phyloP scores from a whole-genome alignment of 352 stramenopile genomes.

The Phytophthora fragariae region DNA sequence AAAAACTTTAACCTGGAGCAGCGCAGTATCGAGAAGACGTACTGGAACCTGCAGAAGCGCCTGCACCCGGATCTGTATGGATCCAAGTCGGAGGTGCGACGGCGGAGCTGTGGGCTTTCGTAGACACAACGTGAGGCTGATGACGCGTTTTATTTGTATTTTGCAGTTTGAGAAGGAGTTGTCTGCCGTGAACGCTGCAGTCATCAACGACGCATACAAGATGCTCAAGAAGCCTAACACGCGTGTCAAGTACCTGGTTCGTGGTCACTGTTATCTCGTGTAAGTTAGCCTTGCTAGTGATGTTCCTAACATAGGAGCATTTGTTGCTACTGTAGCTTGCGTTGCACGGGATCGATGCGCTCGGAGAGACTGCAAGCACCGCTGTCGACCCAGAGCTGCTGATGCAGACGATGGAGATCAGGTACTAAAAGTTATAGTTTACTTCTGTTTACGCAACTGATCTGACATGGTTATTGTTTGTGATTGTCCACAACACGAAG shows the following conservation, averaged over 20 bases:
- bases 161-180: conserved; percentile 83
- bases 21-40: conserved; percentile 86
- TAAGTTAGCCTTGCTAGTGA: not conserved
- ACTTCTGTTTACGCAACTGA: not conserved
- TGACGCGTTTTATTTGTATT: not conserved
- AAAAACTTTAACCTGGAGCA: conserved; percentile 85
- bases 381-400: conserved; percentile 76
- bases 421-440: conserved; percentile 38
- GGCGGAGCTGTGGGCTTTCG: not conserved
- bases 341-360: conserved; percentile 83
- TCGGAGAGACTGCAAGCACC: conserved; percentile 80
- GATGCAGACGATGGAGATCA: conserved; percentile 90
- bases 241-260: conserved; percentile 85
- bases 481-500: conserved; percentile 36
- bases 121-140: not conserved
- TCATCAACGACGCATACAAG: conserved; percentile 90
- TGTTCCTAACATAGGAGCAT: too few relatives aligned
- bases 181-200: conserved; percentile 76
- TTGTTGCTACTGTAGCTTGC: conserved; percentile 50
- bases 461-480: not conserved
- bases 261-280: conserved; percentile 10
- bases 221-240: conserved; percentile 89
- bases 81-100: conserved; percentile 81
- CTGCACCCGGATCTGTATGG: conserved; percentile 87
- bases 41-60: conserved; percentile 90